These are phyloP conservation scores for Venturia aucupariae DNA, from an alignment of 2,329 filamentous ascomycete genomes.

Conservation along the genomic window DNA sequence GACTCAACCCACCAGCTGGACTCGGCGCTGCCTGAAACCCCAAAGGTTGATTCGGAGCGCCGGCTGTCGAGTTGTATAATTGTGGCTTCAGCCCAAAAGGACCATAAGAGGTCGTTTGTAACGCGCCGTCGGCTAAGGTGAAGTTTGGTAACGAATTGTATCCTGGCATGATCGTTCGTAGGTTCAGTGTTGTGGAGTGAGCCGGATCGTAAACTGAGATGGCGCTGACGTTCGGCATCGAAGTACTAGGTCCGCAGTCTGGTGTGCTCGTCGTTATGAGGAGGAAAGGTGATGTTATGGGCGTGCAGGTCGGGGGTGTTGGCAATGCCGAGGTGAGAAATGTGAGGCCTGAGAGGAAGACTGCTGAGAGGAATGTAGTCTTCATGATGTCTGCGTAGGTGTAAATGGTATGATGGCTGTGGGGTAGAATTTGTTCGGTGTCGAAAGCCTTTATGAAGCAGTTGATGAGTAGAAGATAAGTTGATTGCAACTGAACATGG, in stretches of 20 bases:
- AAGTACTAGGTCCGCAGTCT: background rate
- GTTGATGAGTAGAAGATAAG: background rate
- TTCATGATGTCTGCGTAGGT: background rate
- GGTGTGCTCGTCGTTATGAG: background rate
- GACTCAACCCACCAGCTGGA: conserved; percentile 25
- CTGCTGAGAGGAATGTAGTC: background rate
- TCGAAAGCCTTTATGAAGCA: no score
- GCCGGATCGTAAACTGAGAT: conserved; percentile 22
- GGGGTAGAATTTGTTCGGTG: background rate
- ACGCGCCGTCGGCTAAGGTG: conserved; percentile 26
- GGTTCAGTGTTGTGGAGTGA: conserved; percentile 26
- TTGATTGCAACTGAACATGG: background rate
- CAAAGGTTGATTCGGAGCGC: conserved; percentile 23
- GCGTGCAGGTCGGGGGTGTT: background rate
- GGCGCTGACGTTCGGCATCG: conserved; percentile 15
- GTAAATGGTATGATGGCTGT: background rate
- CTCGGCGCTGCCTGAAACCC: conserved; percentile 26
- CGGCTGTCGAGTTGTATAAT: conserved; percentile 25
- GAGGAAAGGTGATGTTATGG: background rate
- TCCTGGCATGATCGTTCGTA: conserved; percentile 30
- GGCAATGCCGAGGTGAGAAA: background rate
- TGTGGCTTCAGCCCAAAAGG: conserved; percentile 23
- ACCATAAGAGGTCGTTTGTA: conserved; percentile 24
- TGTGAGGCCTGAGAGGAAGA: background rate
- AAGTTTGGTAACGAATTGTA: conserved; percentile 32